Base-by-base conservation (phyloP, 2,329 filamentous ascomycete species). In the Colletotrichum cuscutae region DNA sequence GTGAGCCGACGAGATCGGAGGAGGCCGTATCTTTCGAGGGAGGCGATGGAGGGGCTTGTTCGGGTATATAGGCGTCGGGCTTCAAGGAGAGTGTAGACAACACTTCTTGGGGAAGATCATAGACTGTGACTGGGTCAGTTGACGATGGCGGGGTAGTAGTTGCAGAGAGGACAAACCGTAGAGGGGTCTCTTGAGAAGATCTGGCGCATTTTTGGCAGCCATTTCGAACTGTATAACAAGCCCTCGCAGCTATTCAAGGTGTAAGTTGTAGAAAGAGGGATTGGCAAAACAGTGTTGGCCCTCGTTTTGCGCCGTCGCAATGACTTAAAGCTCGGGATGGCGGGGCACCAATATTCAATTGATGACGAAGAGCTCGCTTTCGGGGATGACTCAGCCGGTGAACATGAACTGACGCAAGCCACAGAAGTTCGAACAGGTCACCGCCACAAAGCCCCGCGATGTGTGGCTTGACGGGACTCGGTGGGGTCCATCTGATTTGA, bases 31-130 rank as follows among this genome's bases (percentile, higher is more conserved):
- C 63, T 60, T 59, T 24, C 3, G 73, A 54, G n/a, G 59, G 56
- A 19, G 75, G 68, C 58, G 77, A 76, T 56, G 73, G 77, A 9
- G 78, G 73, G 5, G 24, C 24, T 22, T 75, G 57, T 49, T 78
- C 74, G 5, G 60, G 60, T 7, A 72, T 71, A 65, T 82, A 79
- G 32, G 77, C 66, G 59, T 83, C 81, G 49, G 78, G 69, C 66
- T 84, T 84, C 19, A 86, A 86, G 11, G 89, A 87, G 76, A 97
- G 86, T 3, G 90, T 93, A 65, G 87, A 85, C 46, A 97, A 86
- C 59, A 97, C 88, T 80, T 95, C 90, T 72, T 88, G 85, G 0
- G 95, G 94, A 28, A 98, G 89, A 81, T 97, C 93, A 82, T 95
- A 98, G 70, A 96, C 93, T 95, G 80, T 72, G 60, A 64, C 68